Evolutionary conservation across 768 basidiomycete genomes (phyloP).

Genomic region (Podaxis sp.): DNA sequence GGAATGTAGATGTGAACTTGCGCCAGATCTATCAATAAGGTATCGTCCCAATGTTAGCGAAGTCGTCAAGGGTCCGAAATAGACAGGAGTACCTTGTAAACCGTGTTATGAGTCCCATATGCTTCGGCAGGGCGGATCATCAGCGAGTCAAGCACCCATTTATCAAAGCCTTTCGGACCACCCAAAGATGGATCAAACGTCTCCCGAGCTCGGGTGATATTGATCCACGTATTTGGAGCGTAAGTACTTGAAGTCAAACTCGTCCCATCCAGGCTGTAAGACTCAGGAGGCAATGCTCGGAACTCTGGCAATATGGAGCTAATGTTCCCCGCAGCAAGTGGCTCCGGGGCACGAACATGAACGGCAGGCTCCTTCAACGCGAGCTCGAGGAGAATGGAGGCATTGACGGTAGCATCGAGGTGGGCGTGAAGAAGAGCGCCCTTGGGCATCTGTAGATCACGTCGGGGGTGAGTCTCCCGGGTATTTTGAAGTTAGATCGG

Average conservation of each 20-base stretch:
- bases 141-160: conserved; percentile 59
- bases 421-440: conserved; percentile 75
- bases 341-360: conserved; percentile 51
- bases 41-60: not conserved
- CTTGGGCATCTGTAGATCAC: conserved; percentile 66
- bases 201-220: conserved; percentile 51
- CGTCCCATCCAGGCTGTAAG: conserved; percentile 27
- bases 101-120: conserved; percentile 71
- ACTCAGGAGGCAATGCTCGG: conserved; percentile 39
- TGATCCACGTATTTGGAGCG: conserved; percentile 49
- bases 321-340: conserved; percentile 42
- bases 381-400: conserved; percentile 46
- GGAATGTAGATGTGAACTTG: conserved; percentile 61
- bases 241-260: conserved; percentile 47
- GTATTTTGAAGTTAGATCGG: not conserved
- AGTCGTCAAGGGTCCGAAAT: not conserved
- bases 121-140: conserved; percentile 72
- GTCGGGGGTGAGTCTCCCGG: not conserved
- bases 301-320: conserved; percentile 51
- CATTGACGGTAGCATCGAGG: conserved; percentile 71
- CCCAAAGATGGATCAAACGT: conserved; percentile 52
- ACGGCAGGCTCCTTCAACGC: conserved; percentile 58
- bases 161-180: conserved; percentile 67
- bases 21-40: conserved; percentile 61
- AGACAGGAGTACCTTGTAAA: conserved; percentile 49